Base-by-base conservation (phyloP, 495 filamentous ascomycete genomes). In the Sporormia fimetaria region DNA sequence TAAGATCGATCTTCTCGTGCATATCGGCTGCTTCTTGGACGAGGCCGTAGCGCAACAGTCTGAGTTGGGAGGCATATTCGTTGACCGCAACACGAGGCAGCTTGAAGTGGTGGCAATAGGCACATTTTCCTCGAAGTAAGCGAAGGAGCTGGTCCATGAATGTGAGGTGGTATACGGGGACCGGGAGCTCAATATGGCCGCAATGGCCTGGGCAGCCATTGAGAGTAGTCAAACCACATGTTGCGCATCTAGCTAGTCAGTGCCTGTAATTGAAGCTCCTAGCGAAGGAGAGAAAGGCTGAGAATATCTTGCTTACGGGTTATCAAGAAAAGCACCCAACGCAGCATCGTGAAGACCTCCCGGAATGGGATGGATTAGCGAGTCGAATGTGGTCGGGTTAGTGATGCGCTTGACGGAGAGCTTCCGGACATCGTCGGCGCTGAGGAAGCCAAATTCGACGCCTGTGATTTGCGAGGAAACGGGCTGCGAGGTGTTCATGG, bases 131-230 rank as follows among this genome's bases (percentile, higher is more conserved):
- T 37, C 83, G 76, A 23, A 99, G 68, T 12, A 99, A 65, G 20
- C 83, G 76, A 37, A 87, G 71, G 37, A 83, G 67, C 60, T 94
- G 88, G 57, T 92, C 85, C 68, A 99, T 80, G 61, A 94, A 94
- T 0, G 83, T 79, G 17, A 86, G 81, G 64, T 95, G 88, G 58
- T 95, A 99, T 34, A 94, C 78, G 29, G 80, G 81, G 8, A 87
- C 77, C 3, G 92, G 87, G 18, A 99, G 75, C 49, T 94, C 85
- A 58, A 99, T 92, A 58, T 96, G 90, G 34, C 92, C 92, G 22
- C 76, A 71, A 65, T 99, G 92, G 43, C 92, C 92, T 7, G 90
- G 86, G 60, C 90, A 99, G 37, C 74, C 75, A 31, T n/a, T 6
- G 21, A 47, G 18, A 47, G 73, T 75, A 49, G 74, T 75, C 51